Evolutionary conservation across 805 yeast genomes (phyloP), one percentile per base, ranked within the genome.

Genomic region (Danielia reshetovae): DNA sequence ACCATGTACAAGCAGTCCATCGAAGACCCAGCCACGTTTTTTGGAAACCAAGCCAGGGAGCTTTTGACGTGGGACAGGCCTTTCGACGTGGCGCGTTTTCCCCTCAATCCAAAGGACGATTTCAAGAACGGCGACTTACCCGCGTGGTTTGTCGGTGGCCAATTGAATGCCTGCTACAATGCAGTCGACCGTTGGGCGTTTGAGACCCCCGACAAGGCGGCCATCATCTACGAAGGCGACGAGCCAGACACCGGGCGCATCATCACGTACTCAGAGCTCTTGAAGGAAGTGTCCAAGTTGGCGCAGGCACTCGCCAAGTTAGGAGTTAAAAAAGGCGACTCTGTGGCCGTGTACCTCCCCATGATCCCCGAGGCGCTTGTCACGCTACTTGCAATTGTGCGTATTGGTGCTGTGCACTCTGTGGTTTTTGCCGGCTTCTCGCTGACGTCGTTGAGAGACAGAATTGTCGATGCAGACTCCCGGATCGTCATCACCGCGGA

Each of bases 371-470:
- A 89, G 67, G 96, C 97, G 14, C 70, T 93, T 42, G 78, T 93
- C 38, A 84, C 98, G n/a, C 77, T 90, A 75, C 72, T 90, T 55
- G 98, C 98, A 30, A 81, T 88, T 55, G 85, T 80, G 23, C 81
- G 98, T 68, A 68, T 90, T 38, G 98, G 98, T 59, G 98, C 98
- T 22, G 70, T 90, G 35, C 98, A 90, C 65, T 85, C 97, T 12
- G 97, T 93, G 35, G 83, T 90, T 35, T 90, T 90, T 68, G 98
- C 97, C 24, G 98, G 98, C 15, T 90, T 90, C 68, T 81, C 94
- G 22, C 81, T 96, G 23, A 93, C 95, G 31, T 90, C 97, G 16
- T 77, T 90, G 56, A 77, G 74, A 55, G 98, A 93, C 65, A 81
- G 98, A 62, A 81, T 93, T 48, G 73, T 74, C 39, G 96, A 90